Percentiles rank a stretch among this genome's conserved stretches.
phyloP scores from a whole-genome alignment of 2,329 filamentous ascomycete genomes.

The Chrysoporthe austroafricana region DNA sequence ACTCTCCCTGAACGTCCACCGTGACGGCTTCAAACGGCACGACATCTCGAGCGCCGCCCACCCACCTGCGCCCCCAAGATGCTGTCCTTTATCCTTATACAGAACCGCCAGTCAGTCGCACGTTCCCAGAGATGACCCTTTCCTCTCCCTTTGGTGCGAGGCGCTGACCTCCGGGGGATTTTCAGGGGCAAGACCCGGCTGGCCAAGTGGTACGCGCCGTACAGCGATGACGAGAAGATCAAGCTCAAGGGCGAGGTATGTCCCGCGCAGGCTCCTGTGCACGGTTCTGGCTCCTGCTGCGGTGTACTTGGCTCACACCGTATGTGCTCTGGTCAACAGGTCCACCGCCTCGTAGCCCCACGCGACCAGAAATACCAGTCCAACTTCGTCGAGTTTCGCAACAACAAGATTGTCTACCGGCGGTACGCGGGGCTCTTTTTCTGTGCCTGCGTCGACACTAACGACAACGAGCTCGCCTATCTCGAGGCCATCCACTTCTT shows the following conservation, averaged over 20 bases:
- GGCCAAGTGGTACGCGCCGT: constrained; percentile 98
- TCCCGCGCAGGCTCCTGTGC: not conserved
- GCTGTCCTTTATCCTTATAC: constrained; percentile 87
- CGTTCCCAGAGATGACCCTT: not conserved
- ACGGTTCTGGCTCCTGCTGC: not conserved
- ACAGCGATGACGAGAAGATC: constrained; percentile 98
- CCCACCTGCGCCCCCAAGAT: constrained; percentile 43
- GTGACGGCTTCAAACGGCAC: constrained; percentile 2
- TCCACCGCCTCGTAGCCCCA: constrained; percentile 95
- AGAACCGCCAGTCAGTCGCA: constrained; percentile 77
- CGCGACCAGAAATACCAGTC: constrained; percentile 99
- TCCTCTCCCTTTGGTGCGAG: not conserved
- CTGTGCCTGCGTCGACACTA: constrained; percentile 98
- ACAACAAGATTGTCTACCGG: constrained; percentile 96
- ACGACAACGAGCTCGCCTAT: constrained; percentile 97
- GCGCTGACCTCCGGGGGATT: constrained; percentile 14
- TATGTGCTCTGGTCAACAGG: constrained; percentile 49
- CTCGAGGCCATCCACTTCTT: constrained; percentile 99
- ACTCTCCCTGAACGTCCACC: constrained; percentile 22
- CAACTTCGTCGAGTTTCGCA: constrained; percentile 96
- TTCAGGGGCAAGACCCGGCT: constrained; percentile 93
- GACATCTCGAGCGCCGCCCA: constrained; percentile 19
- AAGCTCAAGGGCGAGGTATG: constrained; percentile 95
- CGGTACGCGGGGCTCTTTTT: constrained; percentile 98
- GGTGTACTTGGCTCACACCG: not conserved